Evolutionary conservation across 768 basidiomycete species (phyloP), one percentile per base, ranked within the genome.

Genomic region (Psilocybe subaeruginosa): DNA sequence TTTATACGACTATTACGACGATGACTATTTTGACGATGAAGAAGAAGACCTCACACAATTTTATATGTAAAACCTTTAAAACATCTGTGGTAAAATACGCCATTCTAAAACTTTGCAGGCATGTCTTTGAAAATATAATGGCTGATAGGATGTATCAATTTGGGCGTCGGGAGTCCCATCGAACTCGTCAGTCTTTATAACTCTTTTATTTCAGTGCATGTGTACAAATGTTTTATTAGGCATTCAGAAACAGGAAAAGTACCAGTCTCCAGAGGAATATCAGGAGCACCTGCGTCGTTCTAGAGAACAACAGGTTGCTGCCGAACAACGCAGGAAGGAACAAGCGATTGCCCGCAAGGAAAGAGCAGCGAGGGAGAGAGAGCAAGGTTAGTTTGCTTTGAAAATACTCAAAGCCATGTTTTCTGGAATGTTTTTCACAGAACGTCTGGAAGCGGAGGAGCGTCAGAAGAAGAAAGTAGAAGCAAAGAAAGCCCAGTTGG

Each of bases 401-500:
- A 51, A 47, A 47, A 3, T 49, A 45, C 33, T 43, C 8, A 5
- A 46, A 23, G n/a, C 5, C n/a, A 16, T 37, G 8, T 12, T 55
- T 43, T 31, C 48, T 39, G n/a, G n/a, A 7, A 8, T 29, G 7
- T 9, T 50, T 35, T 56, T 43, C 60, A 73, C 68, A 89, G 82
- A 86, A 69, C 84, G 82, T 37, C 69, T 75, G 58, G 82, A 80
- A 43, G 85, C 87, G 7, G 87, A 87, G 64, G 73, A 80, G 63
- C 80, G 87, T 54, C 85, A 86, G 68, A 85, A 83, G 71, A 73
- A 73, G 12, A 88, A 87, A 64, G 74, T 76, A 5, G 76, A 78
- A 62, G 75, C 74, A 29, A 91, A 85, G 71, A 88, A 86, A 73
- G 83, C 77, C 2, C 77, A 85, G 63, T 85, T 81, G 1, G 76